These are phyloP conservation scores for Cutaneotrichosporon curvatum DNA, from an alignment of 1,284 basidiomycete genomes.

Conservation along the genomic window DNA sequence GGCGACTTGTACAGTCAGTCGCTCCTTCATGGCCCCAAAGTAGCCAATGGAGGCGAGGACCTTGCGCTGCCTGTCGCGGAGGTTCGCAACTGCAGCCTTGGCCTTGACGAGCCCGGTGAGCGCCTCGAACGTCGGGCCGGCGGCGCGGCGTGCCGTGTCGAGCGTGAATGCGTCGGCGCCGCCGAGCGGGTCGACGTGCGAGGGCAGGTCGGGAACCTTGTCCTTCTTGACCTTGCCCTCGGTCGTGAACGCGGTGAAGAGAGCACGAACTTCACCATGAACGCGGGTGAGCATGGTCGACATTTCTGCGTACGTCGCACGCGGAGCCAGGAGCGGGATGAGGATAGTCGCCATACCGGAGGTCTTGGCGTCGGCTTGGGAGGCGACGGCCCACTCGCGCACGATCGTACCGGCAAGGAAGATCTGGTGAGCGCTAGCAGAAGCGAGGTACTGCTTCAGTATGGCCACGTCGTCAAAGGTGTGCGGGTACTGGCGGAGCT, in stretches of 20 bases:
- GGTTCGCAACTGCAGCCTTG: constrained; percentile 66
- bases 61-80: constrained; percentile 70
- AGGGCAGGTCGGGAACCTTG: constrained; percentile 71
- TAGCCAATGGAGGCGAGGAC: constrained; percentile 71
- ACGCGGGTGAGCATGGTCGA: constrained; percentile 70
- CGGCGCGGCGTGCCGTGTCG: constrained; percentile 65
- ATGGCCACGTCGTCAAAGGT: constrained; percentile 50
- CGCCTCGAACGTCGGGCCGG: constrained; percentile 63
- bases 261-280: constrained; percentile 68
- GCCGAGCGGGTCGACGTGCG: constrained; percentile 61
- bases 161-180: constrained; percentile 70
- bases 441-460: constrained; percentile 70
- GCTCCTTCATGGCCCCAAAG: constrained; percentile 74
- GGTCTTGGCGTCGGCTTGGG: constrained; percentile 55
- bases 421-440: constrained; percentile 84
- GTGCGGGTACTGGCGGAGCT: constrained; percentile 17
- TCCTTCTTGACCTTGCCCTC: constrained; percentile 80
- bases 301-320: constrained; percentile 88
- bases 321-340: constrained; percentile 69
- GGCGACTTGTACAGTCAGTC: constrained; percentile 79
- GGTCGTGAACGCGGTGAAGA: constrained; percentile 70
- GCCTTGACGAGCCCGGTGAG: constrained; percentile 56
- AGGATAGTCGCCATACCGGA: constrained; percentile 55
- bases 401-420: constrained; percentile 75
- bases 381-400: constrained; percentile 75